These are phyloP conservation scores for Seiridium cupressi DNA, from an alignment of 2,329 filamentous ascomycete genomes.

Conservation along the genomic window DNA sequence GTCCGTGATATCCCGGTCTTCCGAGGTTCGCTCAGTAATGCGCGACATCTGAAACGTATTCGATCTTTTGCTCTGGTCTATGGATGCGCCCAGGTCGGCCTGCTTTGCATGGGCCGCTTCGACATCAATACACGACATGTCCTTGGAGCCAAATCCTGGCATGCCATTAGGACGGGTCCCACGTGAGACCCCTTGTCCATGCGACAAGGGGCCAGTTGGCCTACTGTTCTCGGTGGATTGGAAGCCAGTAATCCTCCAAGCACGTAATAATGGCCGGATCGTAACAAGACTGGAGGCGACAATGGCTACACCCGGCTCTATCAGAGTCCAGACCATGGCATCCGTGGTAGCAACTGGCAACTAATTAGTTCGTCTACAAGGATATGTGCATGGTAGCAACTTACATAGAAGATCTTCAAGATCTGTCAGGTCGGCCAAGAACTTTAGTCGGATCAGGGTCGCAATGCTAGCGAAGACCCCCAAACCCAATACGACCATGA, in stretches of 20 bases:
- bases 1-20: not conserved
- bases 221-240: constrained; percentile 35
- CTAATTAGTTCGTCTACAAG: not conserved
- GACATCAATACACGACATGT: constrained; percentile 35
- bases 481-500: constrained; percentile 46
- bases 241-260: constrained; percentile 46
- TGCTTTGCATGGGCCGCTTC: constrained; percentile 19
- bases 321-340: constrained; percentile 55
- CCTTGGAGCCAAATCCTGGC: constrained; percentile 32
- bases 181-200: constrained; percentile 15
- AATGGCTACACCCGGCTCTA: constrained; percentile 56
- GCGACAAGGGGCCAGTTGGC: constrained; percentile 19
- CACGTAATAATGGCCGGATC: constrained; percentile 51
- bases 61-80: not conserved
- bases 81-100: not conserved
- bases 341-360: constrained; percentile 45
- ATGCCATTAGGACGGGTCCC: constrained; percentile 26
- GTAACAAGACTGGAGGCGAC: constrained; percentile 53
- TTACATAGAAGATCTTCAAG: constrained; percentile 47
- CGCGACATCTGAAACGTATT: constrained; percentile 1
- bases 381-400: constrained; percentile 13
- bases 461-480: constrained; percentile 55
- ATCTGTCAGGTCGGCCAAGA: constrained; percentile 42
- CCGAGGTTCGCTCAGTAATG: constrained; percentile 1
- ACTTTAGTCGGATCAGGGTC: constrained; percentile 51